A percentile compares a stretch with the other conserved stretches of the same genome.
These are phyloP conservation scores for Claviceps digitariae DNA, from an alignment of 2,329 filamentous ascomycete genomes.

Conservation along the genomic window DNA sequence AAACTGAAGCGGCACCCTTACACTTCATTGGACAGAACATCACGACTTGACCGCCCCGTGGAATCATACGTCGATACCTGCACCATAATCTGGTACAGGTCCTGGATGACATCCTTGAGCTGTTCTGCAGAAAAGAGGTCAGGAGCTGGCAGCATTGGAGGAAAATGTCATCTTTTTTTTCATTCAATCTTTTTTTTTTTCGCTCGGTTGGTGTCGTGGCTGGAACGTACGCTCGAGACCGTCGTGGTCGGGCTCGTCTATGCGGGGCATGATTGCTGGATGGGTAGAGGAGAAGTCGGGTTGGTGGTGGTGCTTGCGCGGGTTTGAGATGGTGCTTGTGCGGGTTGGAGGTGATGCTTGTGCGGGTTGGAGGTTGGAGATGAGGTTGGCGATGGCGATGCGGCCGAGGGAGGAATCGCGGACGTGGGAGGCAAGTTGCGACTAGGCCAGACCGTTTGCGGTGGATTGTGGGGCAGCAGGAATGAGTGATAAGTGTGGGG, in stretches of 20 bases:
- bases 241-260: slow-evolving; percentile 24
- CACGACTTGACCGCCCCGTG: slow-evolving; percentile 34
- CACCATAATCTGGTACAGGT: slow-evolving; percentile 50
- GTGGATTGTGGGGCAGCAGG: too few species aligned
- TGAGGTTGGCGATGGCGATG: too few species aligned
- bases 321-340: background rate
- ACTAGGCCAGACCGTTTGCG: too few species aligned
- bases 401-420: too few species aligned
- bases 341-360: background rate
- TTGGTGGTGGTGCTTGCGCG: too few species aligned
- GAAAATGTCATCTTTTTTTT: too few species aligned
- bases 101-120: slow-evolving; percentile 49
- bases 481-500: too few species aligned
- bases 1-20: slow-evolving; percentile 14
- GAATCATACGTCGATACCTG: slow-evolving; percentile 49
- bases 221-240: slow-evolving; percentile 26
- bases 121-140: slow-evolving; percentile 27
- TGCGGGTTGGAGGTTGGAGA: too few species aligned
- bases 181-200: background rate
- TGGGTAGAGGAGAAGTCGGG: too few species aligned
- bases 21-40: slow-evolving; percentile 43
- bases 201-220: too few species aligned
- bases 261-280: slow-evolving; percentile 20
- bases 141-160: background rate
- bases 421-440: too few species aligned